These are phyloP conservation scores for Aspergillus amoenus DNA, from an alignment of 2,329 filamentous ascomycete genomes.

Conservation along the genomic window DNA sequence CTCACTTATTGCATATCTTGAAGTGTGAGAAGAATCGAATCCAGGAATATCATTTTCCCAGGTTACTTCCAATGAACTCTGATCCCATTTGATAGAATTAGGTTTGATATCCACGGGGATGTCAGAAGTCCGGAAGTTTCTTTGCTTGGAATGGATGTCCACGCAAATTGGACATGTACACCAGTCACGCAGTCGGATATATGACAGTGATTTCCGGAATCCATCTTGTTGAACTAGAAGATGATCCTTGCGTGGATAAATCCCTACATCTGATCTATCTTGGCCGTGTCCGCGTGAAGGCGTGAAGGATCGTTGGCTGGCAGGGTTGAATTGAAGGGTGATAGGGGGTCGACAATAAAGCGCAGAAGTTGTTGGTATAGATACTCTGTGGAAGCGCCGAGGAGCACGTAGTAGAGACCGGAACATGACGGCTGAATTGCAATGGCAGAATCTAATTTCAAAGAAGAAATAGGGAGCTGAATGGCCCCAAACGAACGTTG, in stretches of 20 bases:
- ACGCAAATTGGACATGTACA: conserved; percentile 56
- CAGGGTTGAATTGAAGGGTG: background rate
- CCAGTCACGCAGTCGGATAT: conserved; percentile 51
- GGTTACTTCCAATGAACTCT: conserved; percentile 52
- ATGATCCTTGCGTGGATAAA: background rate
- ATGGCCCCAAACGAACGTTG: background rate
- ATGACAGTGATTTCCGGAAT: conserved; percentile 4
- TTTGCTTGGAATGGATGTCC: conserved; percentile 60
- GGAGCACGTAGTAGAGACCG: conserved; percentile 10
- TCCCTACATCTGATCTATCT: background rate
- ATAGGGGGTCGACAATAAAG: conserved; percentile 5
- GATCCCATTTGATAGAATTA: conserved; percentile 34
- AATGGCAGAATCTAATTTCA: background rate
- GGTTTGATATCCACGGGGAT: conserved; percentile 54
- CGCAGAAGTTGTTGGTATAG: conserved; percentile 2
- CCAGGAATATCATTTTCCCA: conserved; percentile 60
- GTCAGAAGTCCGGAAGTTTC: conserved; percentile 64
- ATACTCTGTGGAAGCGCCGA: conserved; percentile 8
- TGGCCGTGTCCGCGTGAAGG: background rate
- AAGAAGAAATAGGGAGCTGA: background rate
- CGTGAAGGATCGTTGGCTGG: background rate
- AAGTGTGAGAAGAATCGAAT: conserved; percentile 43
- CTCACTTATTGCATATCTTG: conserved; percentile 26
- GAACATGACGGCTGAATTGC: conserved; percentile 5
- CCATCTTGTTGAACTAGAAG: background rate